phyloP scores from a whole-genome alignment of 1,284 basidiomycete genomes.

The Gomphus bonarii region DNA sequence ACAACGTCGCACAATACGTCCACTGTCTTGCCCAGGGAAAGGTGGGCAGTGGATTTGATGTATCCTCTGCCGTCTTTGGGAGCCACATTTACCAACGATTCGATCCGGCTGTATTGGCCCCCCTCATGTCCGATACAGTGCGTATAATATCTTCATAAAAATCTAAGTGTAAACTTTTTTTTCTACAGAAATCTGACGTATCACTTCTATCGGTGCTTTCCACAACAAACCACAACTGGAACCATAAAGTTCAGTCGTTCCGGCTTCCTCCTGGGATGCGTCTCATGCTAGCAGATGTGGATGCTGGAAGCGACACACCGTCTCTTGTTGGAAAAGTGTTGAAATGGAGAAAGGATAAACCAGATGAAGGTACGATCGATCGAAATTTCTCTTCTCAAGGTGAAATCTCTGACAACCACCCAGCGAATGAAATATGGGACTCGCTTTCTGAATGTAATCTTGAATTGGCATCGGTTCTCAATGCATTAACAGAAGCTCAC shows the following conservation, averaged over 20 bases:
- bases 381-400: not conserved
- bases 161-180: not conserved
- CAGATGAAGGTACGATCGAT: slow-evolving; percentile 38
- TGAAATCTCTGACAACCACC: slow-evolving; percentile 10
- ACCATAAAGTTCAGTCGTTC: slow-evolving; percentile 57
- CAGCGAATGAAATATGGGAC: slow-evolving; percentile 65
- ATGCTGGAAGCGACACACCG: slow-evolving; percentile 89
- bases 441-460: slow-evolving; percentile 38
- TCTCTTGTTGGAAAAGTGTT: slow-evolving; percentile 84
- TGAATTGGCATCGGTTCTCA: slow-evolving; percentile 41
- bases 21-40: slow-evolving; percentile 98
- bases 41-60: slow-evolving; percentile 95
- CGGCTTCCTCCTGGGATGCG: slow-evolving; percentile 72
- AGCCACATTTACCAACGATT: slow-evolving; percentile 93
- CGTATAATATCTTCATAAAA: slow-evolving; percentile 15
- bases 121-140: slow-evolving; percentile 55
- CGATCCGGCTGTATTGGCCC: slow-evolving; percentile 58
- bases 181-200: not conserved
- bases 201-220: slow-evolving; percentile 41
- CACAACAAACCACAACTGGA: slow-evolving; percentile 56
- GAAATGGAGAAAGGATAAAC: slow-evolving; percentile 68
- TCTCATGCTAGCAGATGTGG: slow-evolving; percentile 85
- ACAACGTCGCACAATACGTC: slow-evolving; percentile 92
- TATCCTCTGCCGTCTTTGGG: slow-evolving; percentile 89
- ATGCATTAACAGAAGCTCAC: slow-evolving; percentile 38